Evolutionary conservation across 805 yeast species (phyloP), one percentile per base, ranked within the genome.

Genomic region (Candida vartiovaarae): DNA sequence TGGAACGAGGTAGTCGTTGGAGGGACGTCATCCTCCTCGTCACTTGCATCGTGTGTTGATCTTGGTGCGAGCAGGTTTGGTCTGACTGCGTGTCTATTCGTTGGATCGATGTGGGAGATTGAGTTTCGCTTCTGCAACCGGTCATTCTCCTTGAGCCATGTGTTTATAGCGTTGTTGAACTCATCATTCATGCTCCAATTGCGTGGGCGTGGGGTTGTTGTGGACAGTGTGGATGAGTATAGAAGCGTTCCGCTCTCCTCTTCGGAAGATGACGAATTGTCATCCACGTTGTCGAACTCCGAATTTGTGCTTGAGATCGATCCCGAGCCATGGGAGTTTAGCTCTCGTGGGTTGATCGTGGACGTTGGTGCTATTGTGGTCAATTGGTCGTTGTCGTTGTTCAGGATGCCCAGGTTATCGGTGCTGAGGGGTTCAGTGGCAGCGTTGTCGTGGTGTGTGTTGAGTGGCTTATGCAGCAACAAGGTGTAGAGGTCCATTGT

Each of bases 181-280:
- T 60, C 62, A 23, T 52, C 61, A 44, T 53, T 54, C 53, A 52
- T 56, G 7, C 48, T 41, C 60, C 62, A 57, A 24, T 48, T 48
- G 4, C 42, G 33, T 15, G 40, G 40, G 23, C 40, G 40, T 30
- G 41, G 40, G 15, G 39, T 39, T 20, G 26, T 37, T 32, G 29
- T 8, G 27, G 40, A 30, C 5, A 30, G 20, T 5, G 37, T 35
- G 20, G 20, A 15, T 15, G 20, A 15, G 20, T 15, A 15, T 15
- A 15, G 20, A 15, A 15, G 20, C 20, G 20, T 15, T 1, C 20
- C 20, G 20, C 20, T 15, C 15, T 35, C 37, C 5, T 35, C 37
- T 24, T 34, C 29, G 8, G 40, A 38, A n/a, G 23, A 25, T 30
- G 28, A 20, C 20, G 28, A 26, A 38, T 38, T 30, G 31, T 38